Evolutionary conservation across 2,329 filamentous ascomycete species (phyloP).

Genomic region (Davidsoniella eucalypti): DNA sequence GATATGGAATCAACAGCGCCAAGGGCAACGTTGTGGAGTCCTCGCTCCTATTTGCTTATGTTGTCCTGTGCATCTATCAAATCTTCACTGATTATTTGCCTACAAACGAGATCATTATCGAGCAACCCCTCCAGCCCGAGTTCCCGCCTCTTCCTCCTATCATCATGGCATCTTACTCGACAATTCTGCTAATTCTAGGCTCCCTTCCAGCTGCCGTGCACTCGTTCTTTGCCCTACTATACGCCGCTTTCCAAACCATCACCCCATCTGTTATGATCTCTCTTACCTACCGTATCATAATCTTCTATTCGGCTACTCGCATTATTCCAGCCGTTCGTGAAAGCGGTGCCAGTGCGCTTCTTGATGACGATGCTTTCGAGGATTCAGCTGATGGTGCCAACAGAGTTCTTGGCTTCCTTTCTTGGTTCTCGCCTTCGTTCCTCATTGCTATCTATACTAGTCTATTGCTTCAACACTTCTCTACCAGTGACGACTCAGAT

Average conservation of each 20-base stretch:
- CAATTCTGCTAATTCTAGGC: conserved; percentile 67
- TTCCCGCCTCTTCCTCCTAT: conserved; percentile 94
- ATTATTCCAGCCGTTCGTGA: conserved; percentile 91
- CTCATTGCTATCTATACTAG: conserved; percentile 94
- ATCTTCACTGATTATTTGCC: conserved; percentile 98
- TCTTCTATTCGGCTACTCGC: conserved; percentile 86
- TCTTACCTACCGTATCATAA: conserved; percentile 79
- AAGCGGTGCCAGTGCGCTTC: conserved; percentile 64
- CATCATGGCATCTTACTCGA: conserved; percentile 96
- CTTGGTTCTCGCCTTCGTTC: conserved; percentile 89
- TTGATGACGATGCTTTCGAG: conserved; percentile 71
- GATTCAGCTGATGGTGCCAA: conserved; percentile 63
- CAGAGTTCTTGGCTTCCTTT: conserved; percentile 65
- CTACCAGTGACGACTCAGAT: conserved; percentile 50
- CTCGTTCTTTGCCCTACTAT: conserved; percentile 70
- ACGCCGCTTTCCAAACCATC: conserved; percentile 86
- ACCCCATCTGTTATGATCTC: conserved; percentile 94
- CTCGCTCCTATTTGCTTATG: conserved; percentile 86
- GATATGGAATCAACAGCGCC: conserved; percentile 85
- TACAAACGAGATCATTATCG: conserved; percentile 38
- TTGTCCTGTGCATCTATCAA: conserved; percentile 97
- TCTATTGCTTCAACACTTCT: conserved; percentile 87
- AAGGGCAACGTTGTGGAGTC: conserved; percentile 91
- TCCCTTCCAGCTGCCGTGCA: conserved; percentile 70
- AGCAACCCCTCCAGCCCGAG: conserved; percentile 49